These are phyloP conservation scores for Neurospora sp. DNA, from an alignment of 495 filamentous ascomycete genomes.

Conservation along the genomic window DNA sequence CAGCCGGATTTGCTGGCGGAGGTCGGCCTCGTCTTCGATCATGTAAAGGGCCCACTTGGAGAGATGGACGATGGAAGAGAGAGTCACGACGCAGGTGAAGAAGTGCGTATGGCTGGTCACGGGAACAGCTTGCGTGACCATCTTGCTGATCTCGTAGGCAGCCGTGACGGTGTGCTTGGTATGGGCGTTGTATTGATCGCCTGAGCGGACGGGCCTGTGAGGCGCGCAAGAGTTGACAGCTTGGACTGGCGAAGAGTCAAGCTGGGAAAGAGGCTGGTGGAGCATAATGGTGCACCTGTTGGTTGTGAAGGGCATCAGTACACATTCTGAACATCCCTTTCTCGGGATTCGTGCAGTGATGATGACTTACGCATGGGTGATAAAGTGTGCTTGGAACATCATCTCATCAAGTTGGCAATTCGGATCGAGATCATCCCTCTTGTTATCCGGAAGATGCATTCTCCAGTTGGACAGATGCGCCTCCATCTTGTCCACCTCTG, in stretches of 20 bases:
- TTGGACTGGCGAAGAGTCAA: slow-evolving; percentile 44
- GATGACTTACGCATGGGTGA: slow-evolving; percentile 52
- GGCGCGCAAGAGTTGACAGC: slow-evolving; percentile 50
- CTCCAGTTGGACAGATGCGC: slow-evolving; percentile 71
- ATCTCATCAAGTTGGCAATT: slow-evolving; percentile 72
- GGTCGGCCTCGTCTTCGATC: slow-evolving; percentile 53
- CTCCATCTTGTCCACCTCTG: slow-evolving; percentile 50
- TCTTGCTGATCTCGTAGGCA: slow-evolving; percentile 63
- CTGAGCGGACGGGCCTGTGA: slow-evolving; percentile 40
- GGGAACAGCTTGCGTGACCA: slow-evolving; percentile 66
- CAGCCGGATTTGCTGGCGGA: slow-evolving; percentile 68
- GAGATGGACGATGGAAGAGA: slow-evolving; percentile 53
- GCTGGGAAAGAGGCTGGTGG: slow-evolving; percentile 57
- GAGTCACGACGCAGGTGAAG: slow-evolving; percentile 75
- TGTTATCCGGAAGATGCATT: slow-evolving; percentile 67
- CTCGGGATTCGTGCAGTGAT: neutral
- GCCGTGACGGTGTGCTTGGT: slow-evolving; percentile 71
- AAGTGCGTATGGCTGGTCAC: slow-evolving; percentile 75
- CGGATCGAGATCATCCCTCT: slow-evolving; percentile 57
- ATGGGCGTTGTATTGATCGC: slow-evolving; percentile 56
- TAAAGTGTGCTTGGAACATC: slow-evolving; percentile 86
- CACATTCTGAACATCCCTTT: neutral
- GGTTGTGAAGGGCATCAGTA: neutral
- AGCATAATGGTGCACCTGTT: slow-evolving; percentile 54
- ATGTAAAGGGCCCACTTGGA: slow-evolving; percentile 49